Conservation (phyloP, 1,139 yeast genomes). For the Blastobotrys apis region DNA sequence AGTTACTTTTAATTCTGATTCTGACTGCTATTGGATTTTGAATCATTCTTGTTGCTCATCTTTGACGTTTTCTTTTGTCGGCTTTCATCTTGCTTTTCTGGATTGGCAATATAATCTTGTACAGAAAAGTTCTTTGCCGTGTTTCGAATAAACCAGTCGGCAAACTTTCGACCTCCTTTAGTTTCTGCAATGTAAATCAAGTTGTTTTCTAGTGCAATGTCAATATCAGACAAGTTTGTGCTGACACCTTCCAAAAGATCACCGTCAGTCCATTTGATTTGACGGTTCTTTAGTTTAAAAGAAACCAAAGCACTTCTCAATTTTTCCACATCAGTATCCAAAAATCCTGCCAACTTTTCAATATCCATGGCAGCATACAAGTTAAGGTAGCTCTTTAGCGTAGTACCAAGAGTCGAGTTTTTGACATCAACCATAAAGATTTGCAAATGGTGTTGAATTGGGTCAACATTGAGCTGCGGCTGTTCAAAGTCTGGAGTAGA, state of each 20-base stretch:
- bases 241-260: slow-evolving; percentile 41
- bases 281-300: slow-evolving; percentile 44
- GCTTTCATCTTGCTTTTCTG: slow-evolving; percentile 19
- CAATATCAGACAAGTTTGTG: slow-evolving; percentile 42
- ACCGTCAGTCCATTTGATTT: slow-evolving; percentile 43
- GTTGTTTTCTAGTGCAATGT: slow-evolving; percentile 41
- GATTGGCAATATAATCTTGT: slow-evolving; percentile 41
- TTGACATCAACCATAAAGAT: slow-evolving; percentile 43
- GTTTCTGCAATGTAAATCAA: slow-evolving; percentile 44
- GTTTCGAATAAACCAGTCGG: slow-evolving; percentile 49
- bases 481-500: slow-evolving; percentile 37
- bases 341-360: slow-evolving; percentile 40
- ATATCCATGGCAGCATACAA: slow-evolving; percentile 46
- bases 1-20: slow-evolving; percentile 2
- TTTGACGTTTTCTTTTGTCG: background rate
- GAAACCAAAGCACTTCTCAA: slow-evolving; percentile 38
- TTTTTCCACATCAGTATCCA: slow-evolving; percentile 39
- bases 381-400: slow-evolving; percentile 43
- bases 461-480: slow-evolving; percentile 37
- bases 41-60: background rate
- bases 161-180: slow-evolving; percentile 43
- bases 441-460: slow-evolving; percentile 41
- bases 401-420: slow-evolving; percentile 39
- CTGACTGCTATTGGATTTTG: background rate
- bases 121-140: slow-evolving; percentile 42